A percentile compares a stretch with the other conserved stretches of the same genome.
Evolutionary conservation across 1,139 yeast genomes (phyloP).

Genomic region (Taphrina flavorubra): DNA sequence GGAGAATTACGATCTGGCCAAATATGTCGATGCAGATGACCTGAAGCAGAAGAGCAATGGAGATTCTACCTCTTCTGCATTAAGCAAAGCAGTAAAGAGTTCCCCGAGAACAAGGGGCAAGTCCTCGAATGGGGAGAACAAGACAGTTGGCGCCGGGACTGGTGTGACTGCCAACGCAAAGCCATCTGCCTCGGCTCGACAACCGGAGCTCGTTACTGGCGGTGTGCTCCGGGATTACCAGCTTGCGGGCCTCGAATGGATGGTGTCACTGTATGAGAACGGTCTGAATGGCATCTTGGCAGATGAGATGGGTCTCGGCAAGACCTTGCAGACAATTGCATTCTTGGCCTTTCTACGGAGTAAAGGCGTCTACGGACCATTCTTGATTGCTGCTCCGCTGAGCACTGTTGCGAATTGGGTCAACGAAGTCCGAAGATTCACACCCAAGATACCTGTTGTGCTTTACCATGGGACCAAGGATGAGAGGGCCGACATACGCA

Average conservation of each 20-base stretch:
- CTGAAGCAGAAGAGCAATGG: slow-evolving; percentile 24
- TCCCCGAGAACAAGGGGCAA: neutral
- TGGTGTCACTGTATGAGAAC: slow-evolving; percentile 83
- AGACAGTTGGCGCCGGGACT: neutral
- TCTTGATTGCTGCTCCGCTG: slow-evolving; percentile 82
- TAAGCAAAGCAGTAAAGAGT: slow-evolving; percentile 45
- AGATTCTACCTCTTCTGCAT: slow-evolving; percentile 39
- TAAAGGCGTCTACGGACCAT: slow-evolving; percentile 81
- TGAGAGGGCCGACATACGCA: slow-evolving; percentile 58
- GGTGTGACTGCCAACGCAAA: slow-evolving; percentile 3
- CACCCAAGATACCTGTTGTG: slow-evolving; percentile 70
- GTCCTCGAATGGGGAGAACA: neutral
- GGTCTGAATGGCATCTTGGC: slow-evolving; percentile 95
- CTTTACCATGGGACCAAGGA: slow-evolving; percentile 71
- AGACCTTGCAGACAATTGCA: slow-evolving; percentile 85
- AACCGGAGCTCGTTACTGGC: slow-evolving; percentile 72
- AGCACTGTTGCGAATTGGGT: slow-evolving; percentile 88
- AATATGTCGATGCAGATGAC: slow-evolving; percentile 20
- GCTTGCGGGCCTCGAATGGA: slow-evolving; percentile 88
- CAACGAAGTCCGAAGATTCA: slow-evolving; percentile 69
- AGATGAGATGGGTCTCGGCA: slow-evolving; percentile 97
- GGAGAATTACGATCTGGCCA: slow-evolving; percentile 43
- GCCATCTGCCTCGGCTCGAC: slow-evolving; percentile 52
- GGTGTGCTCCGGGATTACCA: slow-evolving; percentile 81
- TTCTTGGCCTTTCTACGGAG: slow-evolving; percentile 77